These are phyloP conservation scores for Cutaneotrichosporon sp. DNA, from an alignment of 1,284 basidiomycete species.

Conservation along the genomic window DNA sequence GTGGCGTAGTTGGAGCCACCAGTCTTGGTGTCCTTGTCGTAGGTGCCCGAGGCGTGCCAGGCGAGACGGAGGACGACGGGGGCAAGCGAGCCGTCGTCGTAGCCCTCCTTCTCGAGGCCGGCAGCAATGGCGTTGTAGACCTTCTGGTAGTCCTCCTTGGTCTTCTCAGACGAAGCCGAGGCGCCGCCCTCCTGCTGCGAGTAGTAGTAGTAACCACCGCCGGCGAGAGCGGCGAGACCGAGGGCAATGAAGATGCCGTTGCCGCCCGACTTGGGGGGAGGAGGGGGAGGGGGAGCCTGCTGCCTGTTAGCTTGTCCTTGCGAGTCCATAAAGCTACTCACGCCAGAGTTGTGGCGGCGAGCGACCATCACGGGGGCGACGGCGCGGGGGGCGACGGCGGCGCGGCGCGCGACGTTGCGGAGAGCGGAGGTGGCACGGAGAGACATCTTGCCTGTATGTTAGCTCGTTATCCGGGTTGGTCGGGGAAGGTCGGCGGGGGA, in stretches of 20 bases:
- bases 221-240: conserved; percentile 42
- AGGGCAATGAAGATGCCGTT: conserved; percentile 32
- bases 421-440: conserved; percentile 39
- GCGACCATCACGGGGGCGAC: conserved; percentile 29
- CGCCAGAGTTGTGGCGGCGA: conserved; percentile 39
- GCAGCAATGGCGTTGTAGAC: conserved; percentile 86
- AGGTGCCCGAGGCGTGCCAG: conserved; percentile 91
- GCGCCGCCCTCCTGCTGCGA: conserved; percentile 31
- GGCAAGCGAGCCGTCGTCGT: conserved; percentile 90
- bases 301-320: neutral
- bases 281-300: conserved; percentile 31
- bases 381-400: conserved; percentile 16
- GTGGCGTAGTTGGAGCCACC: conserved; percentile 92
- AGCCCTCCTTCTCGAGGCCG: conserved; percentile 72
- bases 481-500: neutral
- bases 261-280: conserved; percentile 35
- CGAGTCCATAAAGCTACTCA: conserved; percentile 23
- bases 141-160: conserved; percentile 77
- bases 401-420: conserved; percentile 32
- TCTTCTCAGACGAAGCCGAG: conserved; percentile 63
- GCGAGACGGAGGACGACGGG: conserved; percentile 91
- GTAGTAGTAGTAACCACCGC: conserved; percentile 52
- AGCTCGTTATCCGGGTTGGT: neutral
- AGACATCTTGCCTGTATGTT: conserved; percentile 31
- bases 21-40: conserved; percentile 79